Percentiles rank a stretch among this genome's conserved stretches.
Evolutionary conservation across 306 rosid genomes (phyloP).

Genomic region (Hippophae tibetana): DNA sequence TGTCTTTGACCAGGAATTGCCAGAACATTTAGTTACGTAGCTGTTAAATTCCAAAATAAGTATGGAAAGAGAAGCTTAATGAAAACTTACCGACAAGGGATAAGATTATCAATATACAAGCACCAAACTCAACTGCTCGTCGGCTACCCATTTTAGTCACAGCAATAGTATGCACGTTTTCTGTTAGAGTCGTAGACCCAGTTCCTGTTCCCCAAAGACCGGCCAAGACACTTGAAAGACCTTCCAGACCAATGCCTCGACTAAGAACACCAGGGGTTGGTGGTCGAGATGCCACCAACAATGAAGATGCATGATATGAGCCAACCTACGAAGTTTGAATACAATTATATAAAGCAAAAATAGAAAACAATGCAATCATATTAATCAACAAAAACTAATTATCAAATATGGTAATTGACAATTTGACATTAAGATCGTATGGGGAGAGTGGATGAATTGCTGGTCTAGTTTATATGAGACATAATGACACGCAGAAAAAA

Average conservation of each 20-base stretch:
- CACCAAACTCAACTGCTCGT: slow-evolving; percentile 88
- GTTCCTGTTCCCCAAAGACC: slow-evolving; percentile 99
- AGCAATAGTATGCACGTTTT: slow-evolving; percentile 93
- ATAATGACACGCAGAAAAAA: no score
- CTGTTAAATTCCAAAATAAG: not conserved
- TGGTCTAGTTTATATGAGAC: no score
- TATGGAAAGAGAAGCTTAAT: slow-evolving; percentile 16
- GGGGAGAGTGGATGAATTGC: no score
- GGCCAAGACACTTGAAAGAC: slow-evolving; percentile 85
- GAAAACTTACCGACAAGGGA: slow-evolving; percentile 77
- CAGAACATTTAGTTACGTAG: slow-evolving; percentile 1
- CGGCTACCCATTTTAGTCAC: slow-evolving; percentile 99
- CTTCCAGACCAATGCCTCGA: slow-evolving; percentile 96
- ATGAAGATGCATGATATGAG: slow-evolving; percentile 89
- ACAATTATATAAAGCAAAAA: slow-evolving; percentile 26
- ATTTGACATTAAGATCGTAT: no score
- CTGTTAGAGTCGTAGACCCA: slow-evolving; percentile 84
- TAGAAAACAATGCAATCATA: slow-evolving; percentile 14
- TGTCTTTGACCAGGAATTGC: not conserved
- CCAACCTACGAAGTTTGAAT: slow-evolving; percentile 59
- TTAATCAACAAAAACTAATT: slow-evolving; percentile 7
- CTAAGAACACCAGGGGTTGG: slow-evolving; percentile 93
- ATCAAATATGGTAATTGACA: no score
- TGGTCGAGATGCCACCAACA: slow-evolving; percentile 95
- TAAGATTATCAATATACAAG: slow-evolving; percentile 63